Evolutionary conservation across 257 asterid species (phyloP), one percentile per base, ranked within the genome.

Genomic region (Cordia subcordata): DNA sequence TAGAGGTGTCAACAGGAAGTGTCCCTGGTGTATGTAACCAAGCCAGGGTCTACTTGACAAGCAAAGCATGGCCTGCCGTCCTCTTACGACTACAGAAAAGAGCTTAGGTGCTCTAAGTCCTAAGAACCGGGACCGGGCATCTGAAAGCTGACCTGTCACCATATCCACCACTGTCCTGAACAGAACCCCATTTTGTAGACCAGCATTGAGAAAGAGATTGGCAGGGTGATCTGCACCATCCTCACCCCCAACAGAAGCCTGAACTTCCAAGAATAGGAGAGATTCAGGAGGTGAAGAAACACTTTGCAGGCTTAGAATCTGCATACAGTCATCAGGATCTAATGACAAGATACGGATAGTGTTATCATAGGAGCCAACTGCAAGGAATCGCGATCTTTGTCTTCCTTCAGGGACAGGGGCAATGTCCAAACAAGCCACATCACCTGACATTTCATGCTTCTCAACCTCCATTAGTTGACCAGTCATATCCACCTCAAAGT

Each of bases 151-250:
- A 39, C 99, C 99, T 5, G 94, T 87, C 60, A 90, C 89, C 99
- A 93, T 89, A 79, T 93, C 99, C 66, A 93, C 99, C 49, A 93
- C 97, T 1, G 97, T 93, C 78, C 99, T 81, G 82, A 85, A 93
- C 53, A 93, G 60, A 67, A 93, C 96, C 51, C 99, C 99, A 79
- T 83, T 89, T 52, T 90, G 96, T 55, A 90, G 74, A 70, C 99
- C 84, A 67, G 96, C 97, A 71, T 93, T 93, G 27, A 93, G 75
- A 74, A 93, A 93, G 47, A 93, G 94, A 72, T 84, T 93, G 57
- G 97, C 97, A 50, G 97, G 99, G 77, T 87, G 99, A 73, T 93
- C 99, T 11, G 99, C 99, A 58, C 99, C 99, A 73, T 93, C 99
- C 68, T 87, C 97, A 17, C 99, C 99, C 53, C 97, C 99, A 65